Evolutionary conservation across 345 rosid species (phyloP).

Genomic region (Garcia nutans): DNA sequence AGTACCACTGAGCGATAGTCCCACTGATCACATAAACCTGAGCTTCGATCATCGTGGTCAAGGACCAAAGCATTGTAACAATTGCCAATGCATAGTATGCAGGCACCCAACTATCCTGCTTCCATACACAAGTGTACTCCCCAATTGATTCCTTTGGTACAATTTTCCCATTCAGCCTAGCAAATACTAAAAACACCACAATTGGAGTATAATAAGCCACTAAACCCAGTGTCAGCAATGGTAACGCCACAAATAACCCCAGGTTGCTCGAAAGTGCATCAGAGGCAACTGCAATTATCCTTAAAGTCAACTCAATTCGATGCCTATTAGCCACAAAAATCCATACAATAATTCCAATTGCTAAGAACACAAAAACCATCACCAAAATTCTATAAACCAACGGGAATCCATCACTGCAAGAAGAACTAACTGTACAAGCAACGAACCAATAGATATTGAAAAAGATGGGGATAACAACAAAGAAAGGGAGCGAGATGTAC

Average conservation of each 20-base stretch:
- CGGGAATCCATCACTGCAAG: constrained; percentile 67
- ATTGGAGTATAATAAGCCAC: constrained; percentile 64
- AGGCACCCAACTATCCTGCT: constrained; percentile 92
- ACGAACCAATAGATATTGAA: constrained; percentile 89
- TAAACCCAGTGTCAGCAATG: constrained; percentile 58
- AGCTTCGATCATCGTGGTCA: constrained; percentile 69
- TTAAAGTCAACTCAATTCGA: constrained; percentile 70
- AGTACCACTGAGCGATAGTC: constrained; percentile 85
- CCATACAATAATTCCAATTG: constrained; percentile 75
- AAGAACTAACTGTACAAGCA: constrained; percentile 69
- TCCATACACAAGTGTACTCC: constrained; percentile 69
- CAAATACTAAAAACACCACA: constrained; percentile 76
- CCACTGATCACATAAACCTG: constrained; percentile 88
- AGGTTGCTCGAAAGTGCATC: constrained; percentile 74
- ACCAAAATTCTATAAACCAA: constrained; percentile 66
- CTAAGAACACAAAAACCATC: constrained; percentile 60
- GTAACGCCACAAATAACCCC: constrained; percentile 63
- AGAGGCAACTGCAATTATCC: constrained; percentile 71
- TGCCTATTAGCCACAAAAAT: constrained; percentile 79
- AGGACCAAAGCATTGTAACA: constrained; percentile 89
- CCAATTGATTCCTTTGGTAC: constrained; percentile 52
- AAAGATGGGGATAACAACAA: constrained; percentile 61
- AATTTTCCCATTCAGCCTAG: constrained; percentile 71
- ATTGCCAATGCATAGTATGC: constrained; percentile 75
- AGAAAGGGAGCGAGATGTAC: constrained; percentile 72